Base-by-base conservation (phyloP, 1,284 basidiomycete genomes). In the Neonothopanus nambi region DNA sequence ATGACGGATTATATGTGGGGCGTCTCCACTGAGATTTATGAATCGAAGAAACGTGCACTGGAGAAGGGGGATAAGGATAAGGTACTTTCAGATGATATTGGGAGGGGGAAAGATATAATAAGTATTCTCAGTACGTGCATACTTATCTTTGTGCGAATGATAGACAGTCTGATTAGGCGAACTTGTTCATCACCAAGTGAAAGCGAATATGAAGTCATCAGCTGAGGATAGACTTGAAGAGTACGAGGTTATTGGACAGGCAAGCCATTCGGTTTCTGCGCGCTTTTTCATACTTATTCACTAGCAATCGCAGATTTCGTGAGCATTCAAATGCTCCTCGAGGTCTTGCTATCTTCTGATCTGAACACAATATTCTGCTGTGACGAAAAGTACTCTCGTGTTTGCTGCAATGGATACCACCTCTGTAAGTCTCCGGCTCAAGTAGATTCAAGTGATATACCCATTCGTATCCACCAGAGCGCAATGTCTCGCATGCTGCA, bases 401-500 rank as follows among this genome's bases (percentile, higher is more conserved):
- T 42, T 42, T 21, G 40, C 40, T 5, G 40, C 40, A 6, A 42
- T 21, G 40, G 40, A 42, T 24, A 42, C 40, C 5, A 42, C 40
- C 18, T 42, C 40, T 18, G 38, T 39, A 6, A 17, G 38, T 39
- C 6, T 17, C 6, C n/a, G 21, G 17, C 33, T 42, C 5, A 18
- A 11, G 18, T 38, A 12, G 15, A 18, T 3, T 13, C 23, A 24
- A 17, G 28, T 20, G 3, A 13, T 13, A 33, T 13, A 1, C 2
- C 13, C 20, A 9, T 6, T 17, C 42, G 24, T 40, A 13, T 12
- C 11, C 3, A 9, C n/a, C 8, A 56, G 54, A 56, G 46, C 0
- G 66, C 67, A 5, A 53, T 69, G 23, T 46, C 62, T 13, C 56
- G 64, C n/a, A 18, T n/a, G n/a, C n/a, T n/a, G n/a, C n/a, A n/a